Base-by-base conservation (phyloP, 2,329 filamentous ascomycete species). In the Colletotrichum trifolii region DNA sequence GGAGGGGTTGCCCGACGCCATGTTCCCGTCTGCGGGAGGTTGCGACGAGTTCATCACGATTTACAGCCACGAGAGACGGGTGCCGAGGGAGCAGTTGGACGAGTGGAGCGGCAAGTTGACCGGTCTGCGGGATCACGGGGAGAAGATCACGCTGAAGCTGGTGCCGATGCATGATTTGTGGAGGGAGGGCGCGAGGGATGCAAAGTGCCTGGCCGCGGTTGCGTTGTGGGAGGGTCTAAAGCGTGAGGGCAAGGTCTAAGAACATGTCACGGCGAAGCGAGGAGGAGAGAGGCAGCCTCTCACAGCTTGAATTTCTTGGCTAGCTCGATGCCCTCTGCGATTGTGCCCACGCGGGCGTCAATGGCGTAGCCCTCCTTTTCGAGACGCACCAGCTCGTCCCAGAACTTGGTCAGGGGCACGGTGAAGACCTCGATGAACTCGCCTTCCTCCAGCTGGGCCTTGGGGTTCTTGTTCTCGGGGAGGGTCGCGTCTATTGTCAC, bases 361-460 rank as follows among this genome's bases (percentile, higher is more conserved):
- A 96, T 92, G 1, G 90, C 92, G 75, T 87, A 94, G 0, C 92
- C 92, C 68, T 93, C 81, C 2, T 79, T 79, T 73, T 94, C 91
- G 1, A 94, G 80, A 68, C 76, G 84, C 74, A 87, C 87, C 73
- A 89, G 89, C 73, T 91, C 88, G 0, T 83, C 83, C 80, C 90
- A 93, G 43, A 95, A 76, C 12, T 84, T 80, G 17, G 77, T 79
- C 47, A 95, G 73, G 6, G 88, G 89, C 8, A 93, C 83, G 8
- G 85, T 87, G 71, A 95, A 94, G 39, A 89, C 89, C 74, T 94
- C 91, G 72, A 95, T 94, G 73, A 94, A 94, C 77, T 95, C 92
- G 68, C 88, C 90, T 34, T 94, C 91, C 73, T 95, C 91, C 7
- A 94, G 82, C 73, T 91, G 80, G 0, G 91, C 89, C 74, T 88